These are phyloP conservation scores for Penicillium frequentans DNA, from an alignment of 2,329 filamentous ascomycete genomes.

Conservation along the genomic window DNA sequence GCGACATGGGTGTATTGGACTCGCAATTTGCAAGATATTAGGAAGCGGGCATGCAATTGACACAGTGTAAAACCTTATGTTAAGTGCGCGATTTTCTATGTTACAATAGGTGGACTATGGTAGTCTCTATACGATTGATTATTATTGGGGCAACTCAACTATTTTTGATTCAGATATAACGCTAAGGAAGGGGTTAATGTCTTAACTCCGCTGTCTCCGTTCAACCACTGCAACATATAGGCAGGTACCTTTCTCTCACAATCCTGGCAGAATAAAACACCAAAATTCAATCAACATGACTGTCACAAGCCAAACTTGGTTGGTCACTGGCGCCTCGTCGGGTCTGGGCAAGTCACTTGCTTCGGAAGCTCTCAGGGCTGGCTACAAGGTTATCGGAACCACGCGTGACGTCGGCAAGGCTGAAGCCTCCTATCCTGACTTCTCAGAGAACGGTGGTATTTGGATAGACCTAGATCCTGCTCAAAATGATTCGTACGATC, in stretches of 20 bases:
- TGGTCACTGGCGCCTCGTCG: slow-evolving; percentile 38
- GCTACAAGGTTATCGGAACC: slow-evolving; percentile 34
- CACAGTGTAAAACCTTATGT: too few relatives aligned
- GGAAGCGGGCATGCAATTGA: too few relatives aligned
- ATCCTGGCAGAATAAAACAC: too few relatives aligned
- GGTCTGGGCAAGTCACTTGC: slow-evolving; percentile 34
- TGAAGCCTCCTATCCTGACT: slow-evolving; percentile 3
- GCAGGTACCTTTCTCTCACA: not conserved
- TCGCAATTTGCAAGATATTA: too few relatives aligned
- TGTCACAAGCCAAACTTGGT: slow-evolving; percentile 1
- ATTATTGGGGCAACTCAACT: not conserved
- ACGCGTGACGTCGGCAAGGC: slow-evolving; percentile 25
- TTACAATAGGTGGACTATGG: too few relatives aligned
- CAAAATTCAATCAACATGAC: not conserved
- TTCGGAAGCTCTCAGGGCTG: slow-evolving; percentile 28
- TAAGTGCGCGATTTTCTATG: too few relatives aligned
- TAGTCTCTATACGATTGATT: not conserved
- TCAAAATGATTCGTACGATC: not conserved
- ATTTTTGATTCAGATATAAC: too few relatives aligned
- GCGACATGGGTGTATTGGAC: too few relatives aligned
- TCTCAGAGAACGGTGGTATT: slow-evolving; percentile 6
- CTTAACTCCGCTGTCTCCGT: not conserved
- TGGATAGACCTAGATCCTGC: slow-evolving; percentile 13
- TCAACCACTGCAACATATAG: not conserved
- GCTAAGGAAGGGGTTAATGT: not conserved